Evolutionary conservation across 2,329 filamentous ascomycete species (phyloP), one percentile per base, ranked within the genome.

Genomic region (Fusarium hostae): DNA sequence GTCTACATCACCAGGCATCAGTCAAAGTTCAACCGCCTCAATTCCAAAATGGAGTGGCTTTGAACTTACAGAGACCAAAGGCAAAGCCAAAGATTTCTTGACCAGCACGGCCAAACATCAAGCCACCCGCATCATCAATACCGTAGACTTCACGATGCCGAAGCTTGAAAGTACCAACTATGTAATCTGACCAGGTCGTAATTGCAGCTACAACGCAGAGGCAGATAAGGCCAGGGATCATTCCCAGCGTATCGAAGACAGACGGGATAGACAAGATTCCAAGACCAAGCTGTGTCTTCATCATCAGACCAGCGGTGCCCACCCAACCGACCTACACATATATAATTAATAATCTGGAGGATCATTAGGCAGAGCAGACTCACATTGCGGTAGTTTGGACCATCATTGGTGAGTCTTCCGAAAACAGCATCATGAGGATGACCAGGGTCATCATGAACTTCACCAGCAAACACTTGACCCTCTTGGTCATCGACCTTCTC

Each of bases 151-250:
- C 80, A 4, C 82, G 82, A 71, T 88, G 86, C 16, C 77, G 75
- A 20, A 84, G 72, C 73, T 88, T 88, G 79, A 88, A 88, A 7
- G 78, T 75, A 15, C 84, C 85, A 7, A 86, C 79, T 26, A 85
- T 84, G 59, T 84, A 85, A 60, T 81, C 80, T 3, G 83, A 85
- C 85, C 85, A 86, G 1, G 82, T 85, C 0, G 84, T 86, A 68
- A 86, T 84, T n/a, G 50, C 68, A 2, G 79, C 83, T n/a, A 86
- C 80, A 5, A 72, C 65, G 3, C 81, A 44, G 4, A 87, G 77
- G 35, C 81, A 80, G n/a, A 86, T 82, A 12, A 86, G 74, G 10
- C 85, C 85, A 0, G 85, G 85, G 9, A 86, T 79, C 39, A 86
- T 78, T 13, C 85, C 85, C 9, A 87, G 78, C 0, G 78, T 78